phyloP scores from a whole-genome alignment of 805 yeast species.

The Candida anglica region DNA sequence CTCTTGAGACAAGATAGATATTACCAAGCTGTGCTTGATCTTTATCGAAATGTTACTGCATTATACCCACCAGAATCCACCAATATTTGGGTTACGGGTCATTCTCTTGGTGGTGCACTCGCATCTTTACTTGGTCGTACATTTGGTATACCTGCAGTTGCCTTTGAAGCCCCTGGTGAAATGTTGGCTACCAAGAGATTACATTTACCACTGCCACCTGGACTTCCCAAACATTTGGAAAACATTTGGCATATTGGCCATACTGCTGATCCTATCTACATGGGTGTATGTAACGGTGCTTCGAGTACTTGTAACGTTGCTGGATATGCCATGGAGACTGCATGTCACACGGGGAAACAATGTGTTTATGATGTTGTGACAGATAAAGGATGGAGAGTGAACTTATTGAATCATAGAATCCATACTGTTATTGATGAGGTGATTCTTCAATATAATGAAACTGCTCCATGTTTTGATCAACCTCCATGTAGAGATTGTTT shows the following conservation, averaged over 20 bases:
- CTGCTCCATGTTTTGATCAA: constrained; percentile 69
- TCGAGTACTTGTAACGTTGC: constrained; percentile 83
- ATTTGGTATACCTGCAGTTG: constrained; percentile 82
- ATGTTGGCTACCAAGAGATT: constrained; percentile 74
- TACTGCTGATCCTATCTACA: constrained; percentile 93
- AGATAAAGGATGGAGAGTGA: constrained; percentile 90
- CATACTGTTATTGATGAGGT: constrained; percentile 87
- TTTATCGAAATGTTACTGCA: constrained; percentile 66
- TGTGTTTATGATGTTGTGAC: constrained; percentile 88
- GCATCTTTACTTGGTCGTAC: constrained; percentile 82
- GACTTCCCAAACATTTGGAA: constrained; percentile 70
- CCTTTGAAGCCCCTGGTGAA: constrained; percentile 94
- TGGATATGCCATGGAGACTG: constrained; percentile 96
- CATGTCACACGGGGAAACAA: constrained; percentile 85
- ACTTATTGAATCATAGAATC: constrained; percentile 81
- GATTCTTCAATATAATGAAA: constrained; percentile 64
- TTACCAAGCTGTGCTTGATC: constrained; percentile 72
- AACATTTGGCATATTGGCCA: constrained; percentile 95
- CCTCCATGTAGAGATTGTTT: constrained; percentile 89
- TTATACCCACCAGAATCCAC: constrained; percentile 61
- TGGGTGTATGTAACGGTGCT: constrained; percentile 97
- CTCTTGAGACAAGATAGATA: constrained; percentile 72
- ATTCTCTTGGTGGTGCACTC: constrained; percentile 89
- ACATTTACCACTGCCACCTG: constrained; percentile 93
- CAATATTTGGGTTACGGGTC: constrained; percentile 89